Base-by-base conservation (phyloP, 768 basidiomycete genomes). In the Boletus edulis region DNA sequence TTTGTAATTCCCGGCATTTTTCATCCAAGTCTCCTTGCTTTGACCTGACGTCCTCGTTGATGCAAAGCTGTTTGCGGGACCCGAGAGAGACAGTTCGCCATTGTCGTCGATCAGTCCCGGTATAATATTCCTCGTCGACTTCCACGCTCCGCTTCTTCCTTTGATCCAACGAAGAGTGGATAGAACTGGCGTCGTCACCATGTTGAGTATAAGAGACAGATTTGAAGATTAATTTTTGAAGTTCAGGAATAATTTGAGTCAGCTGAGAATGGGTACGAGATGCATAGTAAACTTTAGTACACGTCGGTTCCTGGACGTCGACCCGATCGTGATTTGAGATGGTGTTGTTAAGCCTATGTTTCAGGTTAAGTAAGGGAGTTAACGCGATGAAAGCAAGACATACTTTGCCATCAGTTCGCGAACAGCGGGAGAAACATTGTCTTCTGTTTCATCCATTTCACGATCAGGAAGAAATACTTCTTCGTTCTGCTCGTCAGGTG, bases 251-350 rank as follows among this genome's bases (percentile, higher is more conserved):
- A 4, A 98, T 79, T 68, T 99, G 96, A 2, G 94, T 79, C 4
- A 99, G 81, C 65, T 99, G 96, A 2, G 95, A 95, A 72, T 99
- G 96, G 1, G 96, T 99, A 32, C 96, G 80, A 0, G 97, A 98
- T 0, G 95, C 90, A 65, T 95, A 97, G 69, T 85, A 97, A 56
- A 98, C 87, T 77, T 93, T 90, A 37, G 83, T 87, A 64, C 87
- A 89, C 5, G 79, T 78, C 15, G 79, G 78, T 54, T 85, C 85
- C 43, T 74, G 74, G 31, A 61, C 52, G 31, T 58, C 57, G 10
- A 39, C 35, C 20, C 34, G 54, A 18, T 63, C 44, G 46, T 51
- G 46, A 29, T 22, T 44, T 22, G 60, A 58, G 32, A 7, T 27
- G 1, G 55, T 34, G 2, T 42, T 60, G 32, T 56, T 46, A 3